phyloP scores from a whole-genome alignment of 176 grass and related monocot species.

The Cenchrus americanus region DNA sequence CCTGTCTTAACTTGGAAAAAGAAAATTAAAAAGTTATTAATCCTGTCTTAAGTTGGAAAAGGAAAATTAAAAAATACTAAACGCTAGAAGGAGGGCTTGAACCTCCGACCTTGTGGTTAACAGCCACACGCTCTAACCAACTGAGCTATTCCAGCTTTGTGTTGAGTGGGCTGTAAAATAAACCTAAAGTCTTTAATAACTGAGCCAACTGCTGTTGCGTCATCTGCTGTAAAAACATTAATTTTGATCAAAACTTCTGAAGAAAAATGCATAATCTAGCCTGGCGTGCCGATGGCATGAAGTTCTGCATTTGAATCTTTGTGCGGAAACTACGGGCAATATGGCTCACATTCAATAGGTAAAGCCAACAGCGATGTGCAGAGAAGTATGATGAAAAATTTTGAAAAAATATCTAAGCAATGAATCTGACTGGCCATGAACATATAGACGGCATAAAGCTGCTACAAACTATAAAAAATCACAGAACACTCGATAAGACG shows the following conservation, averaged over 20 bases:
- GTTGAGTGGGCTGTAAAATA: background rate
- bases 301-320: background rate
- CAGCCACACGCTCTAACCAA: slow-evolving; percentile 93
- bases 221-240: too few species aligned
- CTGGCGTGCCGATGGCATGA: too few species aligned
- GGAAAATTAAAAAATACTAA: background rate
- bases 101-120: slow-evolving; percentile 97
- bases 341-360: background rate
- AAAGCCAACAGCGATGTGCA: background rate
- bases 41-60: too few species aligned
- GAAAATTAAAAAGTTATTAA: too few species aligned
- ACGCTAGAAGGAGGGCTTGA: slow-evolving; percentile 82
- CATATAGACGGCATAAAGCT: background rate
- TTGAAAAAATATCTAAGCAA: background rate
- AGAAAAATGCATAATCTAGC: too few species aligned
- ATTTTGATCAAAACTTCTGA: too few species aligned
- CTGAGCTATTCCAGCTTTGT: slow-evolving; percentile 78
- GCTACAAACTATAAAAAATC: background rate
- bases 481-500: background rate
- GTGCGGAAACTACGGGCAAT: background rate
- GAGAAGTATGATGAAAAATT: background rate
- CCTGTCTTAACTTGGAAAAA: too few species aligned
- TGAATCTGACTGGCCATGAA: background rate
- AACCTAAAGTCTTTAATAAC: too few species aligned
- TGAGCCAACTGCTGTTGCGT: too few species aligned